Conservation (phyloP, 2,329 filamentous ascomycete species). For the Exophiala sideris region DNA sequence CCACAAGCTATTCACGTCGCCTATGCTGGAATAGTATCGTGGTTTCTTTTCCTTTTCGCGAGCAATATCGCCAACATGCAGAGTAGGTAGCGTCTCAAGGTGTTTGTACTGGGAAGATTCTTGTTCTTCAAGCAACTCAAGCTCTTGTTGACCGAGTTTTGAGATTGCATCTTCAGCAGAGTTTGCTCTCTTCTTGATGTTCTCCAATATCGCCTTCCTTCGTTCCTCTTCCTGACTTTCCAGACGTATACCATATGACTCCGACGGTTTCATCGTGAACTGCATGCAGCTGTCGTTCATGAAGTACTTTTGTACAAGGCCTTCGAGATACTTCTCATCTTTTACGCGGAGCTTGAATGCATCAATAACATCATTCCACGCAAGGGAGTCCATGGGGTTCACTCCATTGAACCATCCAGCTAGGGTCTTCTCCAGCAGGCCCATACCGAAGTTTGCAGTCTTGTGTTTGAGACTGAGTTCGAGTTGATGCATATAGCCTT, state of each 20-base stretch:
- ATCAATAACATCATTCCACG: conserved; percentile 84
- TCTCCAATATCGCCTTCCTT: conserved; percentile 54
- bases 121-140: conserved; percentile 76
- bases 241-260: conserved; percentile 69
- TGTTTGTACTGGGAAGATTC: conserved; percentile 80
- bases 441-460: conserved; percentile 91
- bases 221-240: conserved; percentile 73
- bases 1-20: conserved; percentile 75
- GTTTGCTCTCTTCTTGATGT: conserved; percentile 63
- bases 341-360: conserved; percentile 72
- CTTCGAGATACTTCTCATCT: conserved; percentile 75
- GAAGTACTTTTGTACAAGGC: conserved; percentile 82
- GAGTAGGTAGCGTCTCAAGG: conserved; percentile 79
- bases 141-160: conserved; percentile 71
- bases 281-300: conserved; percentile 81
- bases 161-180: conserved; percentile 68
- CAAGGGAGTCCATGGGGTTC: conserved; percentile 84
- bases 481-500: conserved; percentile 88
- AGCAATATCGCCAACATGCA: conserved; percentile 86
- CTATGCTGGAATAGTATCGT: conserved; percentile 55
- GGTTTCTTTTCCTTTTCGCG: conserved; percentile 72
- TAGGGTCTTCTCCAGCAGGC: conserved; percentile 81
- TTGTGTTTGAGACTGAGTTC: conserved; percentile 95
- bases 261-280: conserved; percentile 90
- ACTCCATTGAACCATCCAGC: conserved; percentile 94